These are phyloP conservation scores for Phytophthora pisi DNA, from an alignment of 352 stramenopile species.

Conservation along the genomic window DNA sequence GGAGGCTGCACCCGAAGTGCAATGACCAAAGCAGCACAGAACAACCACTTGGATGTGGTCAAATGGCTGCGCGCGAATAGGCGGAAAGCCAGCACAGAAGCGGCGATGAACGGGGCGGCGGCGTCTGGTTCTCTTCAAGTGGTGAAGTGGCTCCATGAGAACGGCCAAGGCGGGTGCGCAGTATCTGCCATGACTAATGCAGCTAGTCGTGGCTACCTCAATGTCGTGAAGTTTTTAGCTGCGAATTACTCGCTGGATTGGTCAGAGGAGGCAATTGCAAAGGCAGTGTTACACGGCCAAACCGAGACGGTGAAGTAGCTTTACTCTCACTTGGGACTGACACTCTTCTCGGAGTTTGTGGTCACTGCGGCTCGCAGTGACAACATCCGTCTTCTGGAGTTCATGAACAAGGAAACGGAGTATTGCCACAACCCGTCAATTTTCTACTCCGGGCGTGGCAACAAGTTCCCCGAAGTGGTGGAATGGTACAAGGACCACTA, in stretches of 20 bases:
- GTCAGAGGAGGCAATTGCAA: slow-evolving; percentile 17
- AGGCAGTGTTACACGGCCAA: slow-evolving; percentile 11
- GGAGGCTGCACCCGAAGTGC: slow-evolving; percentile 13
- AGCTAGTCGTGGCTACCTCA: slow-evolving; percentile 11
- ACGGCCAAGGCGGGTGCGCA: slow-evolving; percentile 4
- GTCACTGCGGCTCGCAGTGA: slow-evolving; percentile 6
- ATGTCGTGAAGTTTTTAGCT: slow-evolving; percentile 29
- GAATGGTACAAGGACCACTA: slow-evolving; percentile 19
- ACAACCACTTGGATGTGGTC: slow-evolving; percentile 13
- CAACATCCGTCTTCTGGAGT: slow-evolving; percentile 26
- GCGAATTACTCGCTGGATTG: slow-evolving; percentile 23
- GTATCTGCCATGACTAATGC: slow-evolving; percentile 1
- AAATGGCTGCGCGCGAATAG: slow-evolving; percentile 12
- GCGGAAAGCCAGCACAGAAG: slow-evolving; percentile 1
- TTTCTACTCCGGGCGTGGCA: too few relatives aligned
- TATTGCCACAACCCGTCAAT: too few relatives aligned
- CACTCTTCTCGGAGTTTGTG: background rate
- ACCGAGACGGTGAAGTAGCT: slow-evolving; percentile 29
- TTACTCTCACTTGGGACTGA: slow-evolving; percentile 18
- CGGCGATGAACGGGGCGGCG: slow-evolving; percentile 12
- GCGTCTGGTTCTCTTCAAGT: slow-evolving; percentile 8
- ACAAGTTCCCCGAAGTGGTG: slow-evolving; percentile 5
- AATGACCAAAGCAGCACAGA: slow-evolving; percentile 3
- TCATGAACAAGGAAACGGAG: slow-evolving; percentile 8
- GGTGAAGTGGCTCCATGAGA: slow-evolving; percentile 11